Conservation (phyloP, 2,329 filamentous ascomycete genomes). For the Elsinoe ampelina region DNA sequence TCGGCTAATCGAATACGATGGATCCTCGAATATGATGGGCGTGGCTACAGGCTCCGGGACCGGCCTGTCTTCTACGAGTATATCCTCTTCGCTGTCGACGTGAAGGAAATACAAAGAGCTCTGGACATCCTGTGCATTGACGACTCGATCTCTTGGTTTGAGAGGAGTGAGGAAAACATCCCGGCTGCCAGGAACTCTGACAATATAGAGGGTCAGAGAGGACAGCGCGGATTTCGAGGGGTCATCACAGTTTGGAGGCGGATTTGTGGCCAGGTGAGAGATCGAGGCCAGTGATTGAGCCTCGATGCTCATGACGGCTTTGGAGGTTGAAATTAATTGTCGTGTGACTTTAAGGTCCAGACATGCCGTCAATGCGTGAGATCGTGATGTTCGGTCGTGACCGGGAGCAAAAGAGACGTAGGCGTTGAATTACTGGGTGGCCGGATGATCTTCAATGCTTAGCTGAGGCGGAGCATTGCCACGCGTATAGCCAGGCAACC, state of each 20-base stretch:
- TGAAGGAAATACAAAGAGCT: conserved; percentile 89
- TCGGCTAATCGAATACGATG: background rate
- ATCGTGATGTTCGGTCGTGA: too few species aligned
- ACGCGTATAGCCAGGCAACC: conserved; percentile 6
- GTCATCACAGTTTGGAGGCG: background rate
- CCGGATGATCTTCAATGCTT: conserved; percentile 2
- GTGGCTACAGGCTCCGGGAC: background rate
- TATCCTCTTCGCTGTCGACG: conserved; percentile 42
- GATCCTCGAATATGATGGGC: background rate
- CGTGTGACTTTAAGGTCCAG: too few species aligned
- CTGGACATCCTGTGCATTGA: conserved; percentile 77
- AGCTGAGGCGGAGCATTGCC: conserved; percentile 4
- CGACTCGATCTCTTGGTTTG: conserved; percentile 79
- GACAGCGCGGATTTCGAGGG: conserved; percentile 26
- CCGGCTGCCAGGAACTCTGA: conserved; percentile 84
- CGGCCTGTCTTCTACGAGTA: background rate
- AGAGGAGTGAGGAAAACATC: conserved; percentile 88
- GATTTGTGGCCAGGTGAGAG: conserved; percentile 8
- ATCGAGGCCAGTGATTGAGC: conserved; percentile 12
- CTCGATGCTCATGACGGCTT: background rate
- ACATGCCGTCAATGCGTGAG: too few species aligned
- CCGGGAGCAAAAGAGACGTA: background rate
- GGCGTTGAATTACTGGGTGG: background rate
- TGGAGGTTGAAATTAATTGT: background rate
- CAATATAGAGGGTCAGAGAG: conserved; percentile 79